Evolutionary conservation across 768 basidiomycete species (phyloP), one percentile per base, ranked within the genome.

Genomic region (Termitomyces sp.): DNA sequence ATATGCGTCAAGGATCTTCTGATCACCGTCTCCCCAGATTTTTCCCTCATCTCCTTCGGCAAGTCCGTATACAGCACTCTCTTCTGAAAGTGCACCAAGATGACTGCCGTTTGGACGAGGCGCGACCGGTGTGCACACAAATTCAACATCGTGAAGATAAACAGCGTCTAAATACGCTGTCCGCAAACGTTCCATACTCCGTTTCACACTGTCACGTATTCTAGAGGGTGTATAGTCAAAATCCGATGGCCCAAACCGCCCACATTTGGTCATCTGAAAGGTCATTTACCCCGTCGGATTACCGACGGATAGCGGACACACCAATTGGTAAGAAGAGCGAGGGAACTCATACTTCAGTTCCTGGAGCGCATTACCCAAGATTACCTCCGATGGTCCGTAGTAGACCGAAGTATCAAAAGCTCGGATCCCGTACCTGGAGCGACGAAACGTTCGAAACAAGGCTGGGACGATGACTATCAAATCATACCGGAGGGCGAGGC

Each of bases 61-160:
- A 40, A 94, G 70, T 1, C 93, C 93, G 67, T 90, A 95, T 10
- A 72, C 77, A 7, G 63, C 76, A 15, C 75, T 75, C 35, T 87
- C 82, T 1, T 68, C 73, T 10, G 65, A 68, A 19, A 93, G 68
- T 8, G 88, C 88, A 1, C 66, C 57, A 1, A 70, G 64, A 62
- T 85, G 85, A 58, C 84, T 75, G 3, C 88, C 89, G 17, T 72
- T 76, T 26, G 66, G 64, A 44, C 72, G 72, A 2, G 85, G 79
- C 28, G 72, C 62, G 41, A 85, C 72, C 37, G 71, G 66, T 2
- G 82, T 77, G 40, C 78, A 78, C 12, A 93, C 80, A 60, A 84
- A 90, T 72, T 94, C 93, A 46, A 89, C 80, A 65, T 95, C 93
- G 64, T 95, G 93, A 30, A 93, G 70, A 64, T 88, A 93, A 0